phyloP scores from a whole-genome alignment of 2,329 filamentous ascomycete genomes.

The Parascedosporium putredinis region DNA sequence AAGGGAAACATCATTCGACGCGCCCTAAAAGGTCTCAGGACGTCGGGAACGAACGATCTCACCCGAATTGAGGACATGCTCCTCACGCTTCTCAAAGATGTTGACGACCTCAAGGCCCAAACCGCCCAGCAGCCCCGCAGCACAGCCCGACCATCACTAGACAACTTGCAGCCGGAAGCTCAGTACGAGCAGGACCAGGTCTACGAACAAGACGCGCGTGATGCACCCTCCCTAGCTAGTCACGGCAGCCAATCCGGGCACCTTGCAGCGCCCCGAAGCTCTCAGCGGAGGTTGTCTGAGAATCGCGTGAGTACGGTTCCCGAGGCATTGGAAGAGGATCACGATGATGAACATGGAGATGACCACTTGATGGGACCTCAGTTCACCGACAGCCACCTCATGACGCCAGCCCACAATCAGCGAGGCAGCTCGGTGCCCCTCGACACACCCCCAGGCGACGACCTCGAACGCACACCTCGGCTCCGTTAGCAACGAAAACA shows the following conservation, averaged over 20 bases:
- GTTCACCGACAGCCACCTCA: conserved; percentile 48
- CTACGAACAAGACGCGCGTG: conserved; percentile 47
- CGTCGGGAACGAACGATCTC: conserved; percentile 80
- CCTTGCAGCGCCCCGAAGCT: conserved; percentile 44
- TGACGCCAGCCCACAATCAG: conserved; percentile 45
- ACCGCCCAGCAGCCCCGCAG: conserved; percentile 31
- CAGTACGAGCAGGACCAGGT: conserved; percentile 53
- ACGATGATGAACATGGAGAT: conserved; percentile 8
- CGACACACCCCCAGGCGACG: conserved; percentile 48
- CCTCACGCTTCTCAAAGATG: conserved; percentile 81
- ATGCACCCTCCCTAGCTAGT: conserved; percentile 33
- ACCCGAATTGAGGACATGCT: conserved; percentile 86
- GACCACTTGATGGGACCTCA: conserved; percentile 34
- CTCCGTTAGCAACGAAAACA: conserved; percentile 63
- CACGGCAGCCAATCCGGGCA: conserved; percentile 66
- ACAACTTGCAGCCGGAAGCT: conserved; percentile 65
- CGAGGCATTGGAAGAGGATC: conserved; percentile 65
- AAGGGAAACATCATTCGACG: conserved; percentile 89
- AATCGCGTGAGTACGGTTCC: conserved; percentile 84
- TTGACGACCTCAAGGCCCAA: conserved; percentile 68
- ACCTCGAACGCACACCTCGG: conserved; percentile 25
- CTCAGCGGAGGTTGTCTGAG: conserved; percentile 52
- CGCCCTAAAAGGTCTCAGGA: conserved; percentile 81
- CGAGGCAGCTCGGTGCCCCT: conserved; percentile 41
- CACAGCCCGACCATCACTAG: conserved; percentile 54